These are phyloP conservation scores for Sarocladium strictum DNA, from an alignment of 2,329 filamentous ascomycete species.

Conservation along the genomic window DNA sequence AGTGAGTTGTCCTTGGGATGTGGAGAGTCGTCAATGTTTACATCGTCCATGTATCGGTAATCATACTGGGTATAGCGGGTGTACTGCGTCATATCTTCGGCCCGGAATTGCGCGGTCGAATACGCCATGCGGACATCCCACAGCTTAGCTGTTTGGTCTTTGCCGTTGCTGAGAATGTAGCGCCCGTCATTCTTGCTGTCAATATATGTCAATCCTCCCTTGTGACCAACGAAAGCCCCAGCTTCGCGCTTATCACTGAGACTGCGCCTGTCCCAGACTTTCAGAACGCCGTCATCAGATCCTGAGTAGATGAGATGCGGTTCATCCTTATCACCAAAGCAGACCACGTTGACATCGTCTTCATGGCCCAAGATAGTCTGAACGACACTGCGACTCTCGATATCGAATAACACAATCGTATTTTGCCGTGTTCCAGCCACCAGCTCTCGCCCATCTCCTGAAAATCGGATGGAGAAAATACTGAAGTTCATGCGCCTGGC, in stretches of 20 bases:
- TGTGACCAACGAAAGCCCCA: slow-evolving; percentile 60
- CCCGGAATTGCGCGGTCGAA: slow-evolving; percentile 57
- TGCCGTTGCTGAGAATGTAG: slow-evolving; percentile 89
- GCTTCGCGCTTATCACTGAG: slow-evolving; percentile 76
- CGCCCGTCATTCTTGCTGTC: slow-evolving; percentile 65
- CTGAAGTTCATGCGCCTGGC: slow-evolving; percentile 24
- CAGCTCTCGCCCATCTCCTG: slow-evolving; percentile 82
- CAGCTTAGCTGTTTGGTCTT: slow-evolving; percentile 95
- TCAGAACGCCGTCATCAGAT: slow-evolving; percentile 88
- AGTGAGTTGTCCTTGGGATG: slow-evolving; percentile 83
- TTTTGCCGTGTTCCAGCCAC: slow-evolving; percentile 79
- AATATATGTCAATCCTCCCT: slow-evolving; percentile 62
- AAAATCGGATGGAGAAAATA: slow-evolving; percentile 91
- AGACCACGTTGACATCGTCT: slow-evolving; percentile 93
- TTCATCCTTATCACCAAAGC: slow-evolving; percentile 81
- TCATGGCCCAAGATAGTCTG: slow-evolving; percentile 73
- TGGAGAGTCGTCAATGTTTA: slow-evolving; percentile 51
- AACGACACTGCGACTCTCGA: slow-evolving; percentile 71
- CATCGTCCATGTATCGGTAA: slow-evolving; percentile 65
- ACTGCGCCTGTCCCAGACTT: slow-evolving; percentile 92
- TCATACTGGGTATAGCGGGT: slow-evolving; percentile 59
- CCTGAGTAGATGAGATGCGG: slow-evolving; percentile 95
- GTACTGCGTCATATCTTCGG: slow-evolving; percentile 48
- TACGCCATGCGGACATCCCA: slow-evolving; percentile 94
- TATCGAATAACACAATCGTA: slow-evolving; percentile 84